Evolutionary conservation across 306 rosid species (phyloP).

Genomic region (Fragaria ananassa): DNA sequence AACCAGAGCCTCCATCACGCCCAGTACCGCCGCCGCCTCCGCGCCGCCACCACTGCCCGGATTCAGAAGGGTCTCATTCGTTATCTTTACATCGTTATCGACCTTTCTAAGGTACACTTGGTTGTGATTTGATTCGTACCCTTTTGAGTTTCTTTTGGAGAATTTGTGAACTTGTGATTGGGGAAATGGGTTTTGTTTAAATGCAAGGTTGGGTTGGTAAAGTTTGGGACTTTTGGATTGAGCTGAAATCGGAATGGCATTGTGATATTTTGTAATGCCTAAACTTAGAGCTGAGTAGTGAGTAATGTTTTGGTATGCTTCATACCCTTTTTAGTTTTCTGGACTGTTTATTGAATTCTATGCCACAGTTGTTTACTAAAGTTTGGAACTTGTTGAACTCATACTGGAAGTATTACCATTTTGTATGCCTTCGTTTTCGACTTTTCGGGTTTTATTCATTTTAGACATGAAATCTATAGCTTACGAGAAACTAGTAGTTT

Average conservation of each 20-base stretch:
- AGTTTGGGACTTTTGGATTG: not conserved
- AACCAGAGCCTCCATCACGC: slow-evolving; percentile 68
- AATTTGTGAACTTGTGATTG: not conserved
- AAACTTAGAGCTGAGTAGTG: not conserved
- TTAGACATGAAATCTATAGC: slow-evolving; percentile 15
- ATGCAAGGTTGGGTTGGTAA: not conserved
- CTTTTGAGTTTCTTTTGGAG: not conserved
- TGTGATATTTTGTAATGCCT: not conserved
- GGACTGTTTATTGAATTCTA: not conserved
- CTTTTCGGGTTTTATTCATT: not conserved
- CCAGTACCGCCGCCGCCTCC: slow-evolving; percentile 88
- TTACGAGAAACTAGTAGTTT: slow-evolving; percentile 11
- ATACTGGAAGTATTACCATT: not conserved
- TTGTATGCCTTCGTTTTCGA: slow-evolving; percentile 9
- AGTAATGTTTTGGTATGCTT: not conserved
- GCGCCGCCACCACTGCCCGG: slow-evolving; percentile 61
- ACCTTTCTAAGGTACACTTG: slow-evolving; percentile 75
- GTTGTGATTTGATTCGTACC: slow-evolving; percentile 3
- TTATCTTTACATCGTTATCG: slow-evolving; percentile 65
- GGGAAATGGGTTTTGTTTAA: not conserved
- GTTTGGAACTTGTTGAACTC: not conserved
- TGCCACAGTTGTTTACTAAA: slow-evolving; percentile 4
- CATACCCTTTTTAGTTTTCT: not conserved
- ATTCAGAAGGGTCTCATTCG: slow-evolving; percentile 97
- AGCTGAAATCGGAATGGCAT: not conserved